Evolutionary conservation across 139 green algal species (phyloP), one percentile per base, ranked within the genome.

Genomic region (Micractinium conductrix): DNA sequence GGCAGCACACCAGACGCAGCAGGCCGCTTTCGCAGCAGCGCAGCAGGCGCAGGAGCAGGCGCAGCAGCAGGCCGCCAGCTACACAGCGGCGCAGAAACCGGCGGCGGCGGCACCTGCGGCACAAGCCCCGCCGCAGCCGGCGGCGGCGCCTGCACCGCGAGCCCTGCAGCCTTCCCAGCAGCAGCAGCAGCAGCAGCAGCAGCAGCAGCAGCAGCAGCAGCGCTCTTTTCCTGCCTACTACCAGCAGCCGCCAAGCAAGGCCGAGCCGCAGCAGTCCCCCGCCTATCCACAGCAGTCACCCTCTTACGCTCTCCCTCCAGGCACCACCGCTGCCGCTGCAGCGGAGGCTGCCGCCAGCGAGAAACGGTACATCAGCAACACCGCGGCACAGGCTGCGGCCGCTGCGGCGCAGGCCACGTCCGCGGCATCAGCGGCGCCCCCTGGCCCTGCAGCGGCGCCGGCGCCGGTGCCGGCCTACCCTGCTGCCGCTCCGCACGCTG

Each of bases 281-380:
- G n/a, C n/a, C n/a, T 37, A 35, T 37, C 10, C 58, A 37, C 24
- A 35, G 24, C 22, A 26, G 24, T 5, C 24, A 37, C 26, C 58
- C 2, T 28, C 26, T 5, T 16, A 4, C 7, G 2, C 58, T 9
- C 4, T 5, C 24, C 17, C 58, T 67, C 2, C 58, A 5, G 33
- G 26, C 58, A 67, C 10, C 21, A 3, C 58, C 4, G 74, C 30
- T 4, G 75, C 26, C 26, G 76, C 38, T 22, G 4, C 37, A 7
- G 53, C 48, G 10, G 40, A 38, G 17, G 26, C 40, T 40, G 22
- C 50, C 5, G 55, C 38, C 10, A 24, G 50, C 8, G 74, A 81
- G 74, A 50, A 50, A 9, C 45, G 48, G 35, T 81, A 81, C 50
- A 81, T 81, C 74, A 81, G 74, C 74, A 81, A 81, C 58, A 82